Evolutionary conservation across 2,329 filamentous ascomycete genomes (phyloP).

Genomic region (Xylariales sp.): DNA sequence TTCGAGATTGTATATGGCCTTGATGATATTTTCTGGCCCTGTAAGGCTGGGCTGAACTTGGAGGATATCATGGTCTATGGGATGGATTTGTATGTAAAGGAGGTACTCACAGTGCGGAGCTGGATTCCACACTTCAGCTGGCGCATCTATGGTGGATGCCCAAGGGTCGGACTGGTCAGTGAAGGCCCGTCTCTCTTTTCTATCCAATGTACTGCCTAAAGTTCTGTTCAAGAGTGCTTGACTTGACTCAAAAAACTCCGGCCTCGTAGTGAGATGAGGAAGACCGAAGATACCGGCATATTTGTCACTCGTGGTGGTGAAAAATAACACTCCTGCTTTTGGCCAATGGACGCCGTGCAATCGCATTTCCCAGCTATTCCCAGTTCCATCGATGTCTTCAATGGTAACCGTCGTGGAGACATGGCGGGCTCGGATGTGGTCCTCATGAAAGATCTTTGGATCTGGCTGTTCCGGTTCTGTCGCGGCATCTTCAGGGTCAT

Average conservation of each 20-base stretch:
- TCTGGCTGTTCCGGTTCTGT: slow-evolving; percentile 57
- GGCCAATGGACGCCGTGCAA: slow-evolving; percentile 89
- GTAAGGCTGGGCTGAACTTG: slow-evolving; percentile 50
- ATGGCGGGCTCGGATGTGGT: slow-evolving; percentile 71
- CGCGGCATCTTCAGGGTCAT: slow-evolving; percentile 61
- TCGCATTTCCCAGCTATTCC: slow-evolving; percentile 81
- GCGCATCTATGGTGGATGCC: slow-evolving; percentile 74
- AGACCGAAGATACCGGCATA: slow-evolving; percentile 91
- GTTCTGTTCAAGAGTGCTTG: slow-evolving; percentile 78
- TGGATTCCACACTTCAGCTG: slow-evolving; percentile 68
- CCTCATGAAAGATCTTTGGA: slow-evolving; percentile 50
- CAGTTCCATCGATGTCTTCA: slow-evolving; percentile 75
- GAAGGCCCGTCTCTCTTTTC: slow-evolving; percentile 68
- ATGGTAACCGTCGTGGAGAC: slow-evolving; percentile 77
- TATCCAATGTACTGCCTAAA: slow-evolving; percentile 73
- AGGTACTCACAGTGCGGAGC: slow-evolving; percentile 89
- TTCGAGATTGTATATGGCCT: slow-evolving; percentile 67
- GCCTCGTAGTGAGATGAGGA: slow-evolving; percentile 78
- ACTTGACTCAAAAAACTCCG: slow-evolving; percentile 68
- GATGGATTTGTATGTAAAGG: slow-evolving; percentile 83
- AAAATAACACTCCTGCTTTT: slow-evolving; percentile 78
- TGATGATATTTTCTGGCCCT: slow-evolving; percentile 51
- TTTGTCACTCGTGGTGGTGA: slow-evolving; percentile 93
- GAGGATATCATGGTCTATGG: slow-evolving; percentile 57
- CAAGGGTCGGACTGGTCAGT: slow-evolving; percentile 76